phyloP scores from a whole-genome alignment of 768 basidiomycete genomes.

The Wakefieldia striispora region DNA sequence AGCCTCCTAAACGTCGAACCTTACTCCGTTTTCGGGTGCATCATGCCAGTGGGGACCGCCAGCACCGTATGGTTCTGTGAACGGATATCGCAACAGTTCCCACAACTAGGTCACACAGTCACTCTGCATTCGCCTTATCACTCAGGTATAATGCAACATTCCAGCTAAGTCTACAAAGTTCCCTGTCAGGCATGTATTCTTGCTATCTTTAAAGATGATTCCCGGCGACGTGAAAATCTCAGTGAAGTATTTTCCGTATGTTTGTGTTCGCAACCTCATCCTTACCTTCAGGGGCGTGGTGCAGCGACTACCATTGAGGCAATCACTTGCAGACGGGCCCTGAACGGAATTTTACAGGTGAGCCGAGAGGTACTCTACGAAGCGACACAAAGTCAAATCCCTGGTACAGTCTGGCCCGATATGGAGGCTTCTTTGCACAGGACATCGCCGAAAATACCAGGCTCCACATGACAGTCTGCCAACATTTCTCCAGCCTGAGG shows the following conservation, averaged over 20 bases:
- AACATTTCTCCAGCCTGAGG: not conserved
- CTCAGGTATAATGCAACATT: not conserved
- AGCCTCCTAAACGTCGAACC: not conserved
- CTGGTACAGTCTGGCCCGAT: not conserved
- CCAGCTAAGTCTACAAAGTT: not conserved
- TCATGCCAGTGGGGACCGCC: no score
- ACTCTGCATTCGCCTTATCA: conserved; percentile 2
- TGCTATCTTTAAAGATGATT: conserved; percentile 12
- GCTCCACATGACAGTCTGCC: conserved; percentile 6
- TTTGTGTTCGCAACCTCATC: not conserved
- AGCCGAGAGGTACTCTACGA: not conserved
- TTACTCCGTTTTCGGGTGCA: no score
- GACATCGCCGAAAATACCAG: conserved; percentile 2
- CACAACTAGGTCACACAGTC: not conserved
- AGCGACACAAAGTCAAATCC: not conserved
- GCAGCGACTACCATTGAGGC: no score
- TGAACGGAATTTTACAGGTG: not conserved
- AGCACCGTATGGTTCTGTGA: not conserved
- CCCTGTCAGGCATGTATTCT: conserved; percentile 14
- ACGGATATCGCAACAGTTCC: not conserved
- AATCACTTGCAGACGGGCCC: no score
- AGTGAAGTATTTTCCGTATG: not conserved
- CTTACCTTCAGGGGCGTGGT: no score
- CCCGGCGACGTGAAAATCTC: no score
- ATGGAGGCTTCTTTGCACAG: not conserved